Evolutionary conservation across 1,284 basidiomycete genomes (phyloP), one percentile per base, ranked within the genome.

Genomic region (Phaffia rhodozyma): DNA sequence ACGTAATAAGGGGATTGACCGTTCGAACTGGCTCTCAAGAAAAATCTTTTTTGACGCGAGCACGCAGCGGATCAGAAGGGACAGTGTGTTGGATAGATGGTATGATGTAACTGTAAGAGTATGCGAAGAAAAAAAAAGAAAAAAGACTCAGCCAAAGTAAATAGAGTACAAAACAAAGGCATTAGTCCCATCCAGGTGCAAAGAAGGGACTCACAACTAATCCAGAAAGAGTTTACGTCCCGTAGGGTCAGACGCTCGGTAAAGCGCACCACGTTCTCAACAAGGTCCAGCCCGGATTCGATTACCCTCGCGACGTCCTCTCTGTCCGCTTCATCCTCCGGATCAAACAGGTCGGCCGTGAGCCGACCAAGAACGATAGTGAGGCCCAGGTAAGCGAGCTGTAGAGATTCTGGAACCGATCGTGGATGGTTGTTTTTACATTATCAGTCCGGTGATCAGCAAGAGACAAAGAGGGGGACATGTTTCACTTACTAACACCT

Each of bases 351-450:
- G 20, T 66, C 64, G 43, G 52, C 38, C 30, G 64, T 62, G 20
- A 66, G 57, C 2, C 64, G 55, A 21, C 55, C 64, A 51, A 66
- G 60, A 16, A 58, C 56, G 50, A 66, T 49, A 18, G 60, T 62
- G 23, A 66, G 38, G 23, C 60, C 64, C n/a, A 66, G 59, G 55
- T 66, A 66, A 13, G 57, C 50, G 18, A 66, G 64, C 56, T 66
- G 64, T 57, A 66, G 58, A 38, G 64, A 66, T 34, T 57, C 63
- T 65, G 63, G 20, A 27, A 16, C 5, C 38, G 13, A 16, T 43
- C 38, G 16, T 7, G 13, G 11, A 27, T 4, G 32, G 32, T 34
- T 34, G 4, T 7, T 4, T 13, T 20, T 30, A 1, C 1, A 21
- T 11, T 30, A 27, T 29, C 23, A 32, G 23, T n/a, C 27, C 54